Conservation (phyloP, 164 flowering plant genomes). For the Umbellularia californica region DNA sequence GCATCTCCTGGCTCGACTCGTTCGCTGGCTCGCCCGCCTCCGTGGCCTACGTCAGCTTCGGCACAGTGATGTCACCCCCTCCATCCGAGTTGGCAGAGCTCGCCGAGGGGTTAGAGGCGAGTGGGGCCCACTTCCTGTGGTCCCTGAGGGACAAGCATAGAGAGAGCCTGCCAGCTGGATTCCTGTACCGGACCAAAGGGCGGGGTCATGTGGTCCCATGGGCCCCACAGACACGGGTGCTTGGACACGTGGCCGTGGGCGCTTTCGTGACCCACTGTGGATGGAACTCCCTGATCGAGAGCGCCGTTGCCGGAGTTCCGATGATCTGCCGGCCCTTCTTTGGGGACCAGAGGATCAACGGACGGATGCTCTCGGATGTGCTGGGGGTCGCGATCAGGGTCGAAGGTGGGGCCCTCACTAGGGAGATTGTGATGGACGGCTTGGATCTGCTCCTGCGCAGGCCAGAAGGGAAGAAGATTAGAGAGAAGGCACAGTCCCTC, state of each 20-base stretch:
- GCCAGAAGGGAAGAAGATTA: conserved; percentile 18
- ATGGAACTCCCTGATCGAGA: conserved; percentile 34
- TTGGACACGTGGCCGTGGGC: conserved; percentile 20
- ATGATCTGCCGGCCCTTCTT: conserved; percentile 28
- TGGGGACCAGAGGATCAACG: conserved; percentile 32
- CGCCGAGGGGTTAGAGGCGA: conserved; percentile 31
- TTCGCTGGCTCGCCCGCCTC: conserved; percentile 19
- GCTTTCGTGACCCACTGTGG: conserved; percentile 32
- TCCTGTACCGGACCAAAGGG: conserved; percentile 12
- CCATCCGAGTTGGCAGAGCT: conserved; percentile 23
- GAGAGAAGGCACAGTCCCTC: conserved; percentile 13
- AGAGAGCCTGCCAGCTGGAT: conserved; percentile 18
- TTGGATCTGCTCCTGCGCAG: conserved; percentile 11
- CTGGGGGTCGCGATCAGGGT: conserved; percentile 17
- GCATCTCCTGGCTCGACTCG: conserved; percentile 46
- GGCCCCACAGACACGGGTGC: conserved; percentile 28
- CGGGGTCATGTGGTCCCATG: conserved; percentile 28
- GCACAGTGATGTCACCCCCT: conserved; percentile 26
- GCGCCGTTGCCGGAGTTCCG: conserved; percentile 28
- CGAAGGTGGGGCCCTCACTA: conserved; percentile 15
- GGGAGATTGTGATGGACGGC: conserved; percentile 10
- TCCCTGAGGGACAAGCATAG: conserved; percentile 14
- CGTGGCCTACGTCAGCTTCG: conserved; percentile 59
- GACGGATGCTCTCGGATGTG: conserved; percentile 14
- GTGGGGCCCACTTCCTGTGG: conserved; percentile 24